Conservation (phyloP, 1,284 basidiomycete genomes). For the Bjerkandera adusta region DNA sequence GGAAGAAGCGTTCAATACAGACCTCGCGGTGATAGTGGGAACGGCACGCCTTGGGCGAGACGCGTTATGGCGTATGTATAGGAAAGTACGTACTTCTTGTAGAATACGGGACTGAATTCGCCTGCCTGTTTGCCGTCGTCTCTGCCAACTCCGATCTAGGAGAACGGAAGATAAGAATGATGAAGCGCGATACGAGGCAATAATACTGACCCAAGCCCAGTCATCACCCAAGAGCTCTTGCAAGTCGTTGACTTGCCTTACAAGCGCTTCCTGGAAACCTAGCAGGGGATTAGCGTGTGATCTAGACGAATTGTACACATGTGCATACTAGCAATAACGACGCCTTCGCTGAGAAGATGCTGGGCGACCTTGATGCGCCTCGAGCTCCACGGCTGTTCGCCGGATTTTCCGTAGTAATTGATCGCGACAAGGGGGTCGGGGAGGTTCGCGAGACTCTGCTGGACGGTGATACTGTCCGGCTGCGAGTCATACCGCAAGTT, state of each 20-base stretch:
- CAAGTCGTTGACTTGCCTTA: constrained; percentile 60
- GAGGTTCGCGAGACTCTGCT: constrained; percentile 41
- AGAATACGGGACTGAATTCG: constrained; percentile 68
- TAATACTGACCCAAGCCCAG: constrained; percentile 45
- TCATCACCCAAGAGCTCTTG: constrained; percentile 51
- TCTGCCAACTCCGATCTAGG: constrained; percentile 58
- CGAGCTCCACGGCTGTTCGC: constrained; percentile 52
- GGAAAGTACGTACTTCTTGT: constrained; percentile 40
- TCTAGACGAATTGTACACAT: not conserved
- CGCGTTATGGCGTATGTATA: too few species aligned
- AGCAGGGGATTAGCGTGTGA: not conserved
- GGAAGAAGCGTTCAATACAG: not conserved
- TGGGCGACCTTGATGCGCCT: constrained; percentile 47
- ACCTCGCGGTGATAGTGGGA: not conserved
- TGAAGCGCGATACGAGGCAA: not conserved
- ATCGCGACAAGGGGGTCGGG: constrained; percentile 40
- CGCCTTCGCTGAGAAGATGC: constrained; percentile 37
- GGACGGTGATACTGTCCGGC: constrained; percentile 49
- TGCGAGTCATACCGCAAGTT: constrained; percentile 55
- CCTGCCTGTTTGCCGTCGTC: constrained; percentile 56
- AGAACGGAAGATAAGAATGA: not conserved
- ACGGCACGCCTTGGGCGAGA: not conserved
- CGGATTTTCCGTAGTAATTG: constrained; percentile 28
- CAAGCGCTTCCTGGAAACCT: constrained; percentile 62
- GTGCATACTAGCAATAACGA: constrained; percentile 37